Evolutionary conservation across 208 protist species (phyloP), one percentile per base, ranked within the genome.

Genomic region (Crithidia thermophila): DNA sequence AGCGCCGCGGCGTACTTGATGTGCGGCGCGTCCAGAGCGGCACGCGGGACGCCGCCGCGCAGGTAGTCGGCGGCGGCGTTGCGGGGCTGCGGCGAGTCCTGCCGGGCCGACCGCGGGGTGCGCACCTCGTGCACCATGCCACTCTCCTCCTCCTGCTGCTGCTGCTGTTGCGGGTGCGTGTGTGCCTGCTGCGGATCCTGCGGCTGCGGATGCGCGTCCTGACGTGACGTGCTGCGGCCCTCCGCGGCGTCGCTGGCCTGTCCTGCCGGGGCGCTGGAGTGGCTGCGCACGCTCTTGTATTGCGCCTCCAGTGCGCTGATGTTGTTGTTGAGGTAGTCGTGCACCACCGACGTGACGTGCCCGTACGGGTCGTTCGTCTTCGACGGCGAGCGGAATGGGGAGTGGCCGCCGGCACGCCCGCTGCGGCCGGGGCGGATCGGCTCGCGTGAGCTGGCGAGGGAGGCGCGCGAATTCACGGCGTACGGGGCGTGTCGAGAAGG

Each of bases 281-380:
- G 64, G 67, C 57, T 58, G 62, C 78, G 71, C 8, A 46, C 46
- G 28, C 25, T 62, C 39, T 37, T 69, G 67, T 78, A 75, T 37
- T 72, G 83, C 28, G 82, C 82, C 39, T 89, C 84, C 18, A 84
- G 43, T 9, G 75, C 75, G 39, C 55, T 84, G 37, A 87, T 87
- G 51, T 66, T 39, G 34, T 68, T 76, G 23, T 82, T 43, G 27
- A 71, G 67, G 53, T 88, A 81, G n/a, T 83, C 68, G 51, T 74
- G 70, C n/a, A 89, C 68, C 16, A 87, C 82, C 20, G 82, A 94
- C 18, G 50, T 79, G 16, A 86, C 74, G 57, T 87, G 78, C 14
- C 52, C 47, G 74, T 94, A 90, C 20, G 63, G 64, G 40, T 69
- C 57, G 20, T 25, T 56, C n/a, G 56, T 28, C 45, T 68, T 75